Conservation (phyloP, 441 rosid genomes). For the Croton laevigatus region DNA sequence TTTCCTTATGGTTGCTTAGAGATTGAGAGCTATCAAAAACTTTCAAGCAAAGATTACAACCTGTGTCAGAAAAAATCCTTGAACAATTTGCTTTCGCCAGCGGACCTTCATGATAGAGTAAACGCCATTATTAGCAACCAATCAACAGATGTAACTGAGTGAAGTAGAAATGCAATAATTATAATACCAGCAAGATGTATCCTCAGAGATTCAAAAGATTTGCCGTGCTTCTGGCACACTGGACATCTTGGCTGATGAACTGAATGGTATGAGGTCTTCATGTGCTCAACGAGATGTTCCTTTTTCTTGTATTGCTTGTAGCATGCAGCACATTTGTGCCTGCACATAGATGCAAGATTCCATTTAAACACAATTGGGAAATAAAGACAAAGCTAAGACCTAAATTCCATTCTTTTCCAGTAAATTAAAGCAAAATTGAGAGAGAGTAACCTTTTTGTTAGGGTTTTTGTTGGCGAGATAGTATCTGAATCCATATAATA, state of each 20-base stretch:
- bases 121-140: conserved; percentile 10
- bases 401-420: not conserved
- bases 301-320: conserved; percentile 62
- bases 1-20: conserved; percentile 42
- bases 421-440: not conserved
- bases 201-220: conserved; percentile 62
- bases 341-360: conserved; percentile 19
- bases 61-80: conserved; percentile 40
- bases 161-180: conserved; percentile 1
- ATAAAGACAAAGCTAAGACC: not conserved
- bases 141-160: conserved; percentile 4
- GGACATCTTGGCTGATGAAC: conserved; percentile 63
- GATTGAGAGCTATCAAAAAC: conserved; percentile 40
- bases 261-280: conserved; percentile 63
- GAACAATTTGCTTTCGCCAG: conserved; percentile 45
- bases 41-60: conserved; percentile 59
- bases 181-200: conserved; percentile 53
- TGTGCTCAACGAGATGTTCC: conserved; percentile 70
- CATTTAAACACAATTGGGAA: not conserved
- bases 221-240: conserved; percentile 64
- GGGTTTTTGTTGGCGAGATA: not conserved
- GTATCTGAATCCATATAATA: conserved; percentile 16
- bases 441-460: conserved; percentile 17
- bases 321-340: conserved; percentile 70
- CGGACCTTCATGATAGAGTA: conserved; percentile 36